Base-by-base conservation (phyloP, 306 rosid species). In the Sicyos edulis region DNA sequence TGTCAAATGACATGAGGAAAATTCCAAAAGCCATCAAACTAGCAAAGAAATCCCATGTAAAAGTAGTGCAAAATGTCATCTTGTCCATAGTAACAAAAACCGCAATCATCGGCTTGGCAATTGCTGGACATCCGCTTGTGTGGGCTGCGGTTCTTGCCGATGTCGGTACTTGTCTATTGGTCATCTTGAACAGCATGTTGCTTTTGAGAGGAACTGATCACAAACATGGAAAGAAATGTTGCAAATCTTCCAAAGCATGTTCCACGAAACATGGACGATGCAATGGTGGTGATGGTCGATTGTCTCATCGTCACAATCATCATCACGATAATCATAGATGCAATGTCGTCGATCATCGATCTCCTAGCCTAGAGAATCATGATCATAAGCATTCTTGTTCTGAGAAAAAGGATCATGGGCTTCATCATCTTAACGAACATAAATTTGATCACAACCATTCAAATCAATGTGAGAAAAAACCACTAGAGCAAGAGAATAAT, bases 131-230 rank as follows among this genome's bases (percentile, higher is more conserved):
- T 77, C 99, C 99, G 8, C 82, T 91, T 22, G 87, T 93, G 45
- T 90, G 99, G 97, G 99, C 97, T 8, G 99, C 99, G 44, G 99
- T 93, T 81, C 90, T 91, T n/a, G 97, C 97, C 8, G 99, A 93
- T 80, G 96, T 88, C 53, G 99, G 99, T 70, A 93, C 96, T 4
- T 91, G 99, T 60, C 3, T 93, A 51, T 73, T 88, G 47, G 99
- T 93, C 47, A 93, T 91, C 54, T 75, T 91, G 10, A 93, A 93
- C 77, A 93, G 97, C 85, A 93, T 93, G 99, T 78, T 90, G 12
- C 89, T 93, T 68, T 71, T 93, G 78, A 71, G 6, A 45, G 85
- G 72, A 29, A 73, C 75, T 8, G 60, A 59, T 26, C 65, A 80
- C 71, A 81, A 77, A 42, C 29, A 64, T 19, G 29, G n/a, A 16